Conservation (phyloP, 257 asterid genomes). For the Sherardia arvensis region DNA sequence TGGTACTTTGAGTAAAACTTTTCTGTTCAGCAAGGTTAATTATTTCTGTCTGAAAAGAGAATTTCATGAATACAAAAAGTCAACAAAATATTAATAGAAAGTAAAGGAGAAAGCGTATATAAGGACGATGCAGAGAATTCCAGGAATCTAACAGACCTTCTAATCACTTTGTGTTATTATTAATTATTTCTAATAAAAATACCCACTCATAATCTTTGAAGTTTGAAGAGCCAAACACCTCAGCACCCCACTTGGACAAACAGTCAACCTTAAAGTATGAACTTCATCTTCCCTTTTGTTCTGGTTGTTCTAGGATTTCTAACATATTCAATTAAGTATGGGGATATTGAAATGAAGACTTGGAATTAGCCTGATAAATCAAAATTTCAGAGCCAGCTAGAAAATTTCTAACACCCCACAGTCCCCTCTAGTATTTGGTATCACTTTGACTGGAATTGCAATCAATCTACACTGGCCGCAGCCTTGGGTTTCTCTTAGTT, state of each 20-base stretch:
- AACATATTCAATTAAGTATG: too few relatives aligned
- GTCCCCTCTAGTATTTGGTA: too few relatives aligned
- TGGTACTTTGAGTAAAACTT: constrained; percentile 34
- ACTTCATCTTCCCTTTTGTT: not conserved
- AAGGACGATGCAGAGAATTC: too few relatives aligned
- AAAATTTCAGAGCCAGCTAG: too few relatives aligned
- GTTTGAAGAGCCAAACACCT: too few relatives aligned
- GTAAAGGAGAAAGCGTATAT: too few relatives aligned
- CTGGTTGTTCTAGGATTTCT: not conserved
- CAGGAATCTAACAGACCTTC: not conserved
- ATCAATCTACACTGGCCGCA: not conserved
- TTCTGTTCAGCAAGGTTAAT: constrained; percentile 64
- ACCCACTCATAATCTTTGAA: too few relatives aligned
- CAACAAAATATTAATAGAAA: not conserved
- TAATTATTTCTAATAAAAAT: not conserved
- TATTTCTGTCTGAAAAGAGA: constrained; percentile 72
- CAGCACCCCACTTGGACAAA: too few relatives aligned
- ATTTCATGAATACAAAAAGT: constrained; percentile 8
- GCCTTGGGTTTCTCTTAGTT: not conserved
- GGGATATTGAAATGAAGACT: too few relatives aligned
- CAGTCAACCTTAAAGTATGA: not conserved
- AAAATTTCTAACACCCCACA: too few relatives aligned
- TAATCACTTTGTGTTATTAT: not conserved
- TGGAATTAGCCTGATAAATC: too few relatives aligned
- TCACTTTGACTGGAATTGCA: not conserved